phyloP scores from a whole-genome alignment of 495 filamentous ascomycete genomes.

The Letharia lupina region DNA sequence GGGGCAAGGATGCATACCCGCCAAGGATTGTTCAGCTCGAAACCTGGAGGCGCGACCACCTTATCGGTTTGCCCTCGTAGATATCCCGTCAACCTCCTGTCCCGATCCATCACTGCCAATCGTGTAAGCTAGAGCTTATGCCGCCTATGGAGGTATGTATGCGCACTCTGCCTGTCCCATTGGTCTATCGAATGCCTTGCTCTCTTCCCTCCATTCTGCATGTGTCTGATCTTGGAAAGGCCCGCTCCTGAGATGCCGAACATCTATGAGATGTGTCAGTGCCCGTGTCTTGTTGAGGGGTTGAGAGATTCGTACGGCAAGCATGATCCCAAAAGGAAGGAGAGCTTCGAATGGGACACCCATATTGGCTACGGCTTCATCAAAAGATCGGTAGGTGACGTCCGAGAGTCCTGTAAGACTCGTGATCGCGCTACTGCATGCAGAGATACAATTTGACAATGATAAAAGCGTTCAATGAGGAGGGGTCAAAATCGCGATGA shows the following conservation, averaged over 20 bases:
- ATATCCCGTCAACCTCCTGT: constrained; percentile 77
- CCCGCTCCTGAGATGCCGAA: constrained; percentile 76
- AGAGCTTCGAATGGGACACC: constrained; percentile 93
- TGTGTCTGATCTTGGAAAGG: constrained; percentile 61
- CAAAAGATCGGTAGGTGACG: background rate
- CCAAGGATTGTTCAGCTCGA: constrained; percentile 95
- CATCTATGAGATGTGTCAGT: constrained; percentile 56
- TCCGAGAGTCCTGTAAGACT: background rate
- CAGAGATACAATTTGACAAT: background rate
- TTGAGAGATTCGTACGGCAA: constrained; percentile 52
- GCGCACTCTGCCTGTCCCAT: constrained; percentile 78
- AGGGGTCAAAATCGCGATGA: background rate
- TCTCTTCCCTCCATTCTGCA: constrained; percentile 83
- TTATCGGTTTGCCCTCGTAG: constrained; percentile 81
- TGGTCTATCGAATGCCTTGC: constrained; percentile 73
- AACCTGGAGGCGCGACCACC: constrained; percentile 69
- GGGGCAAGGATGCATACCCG: constrained; percentile 45
- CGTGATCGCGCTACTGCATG: background rate
- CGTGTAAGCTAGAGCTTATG: constrained; percentile 30
- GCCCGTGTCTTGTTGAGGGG: constrained; percentile 19
- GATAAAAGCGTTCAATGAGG: background rate
- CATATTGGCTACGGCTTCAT: constrained; percentile 48
- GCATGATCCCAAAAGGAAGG: constrained; percentile 86
- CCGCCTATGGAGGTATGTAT: background rate
- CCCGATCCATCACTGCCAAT: constrained; percentile 86